Evolutionary conservation across 495 filamentous ascomycete species (phyloP).

Genomic region (Penicillium cosmopolitanum): DNA sequence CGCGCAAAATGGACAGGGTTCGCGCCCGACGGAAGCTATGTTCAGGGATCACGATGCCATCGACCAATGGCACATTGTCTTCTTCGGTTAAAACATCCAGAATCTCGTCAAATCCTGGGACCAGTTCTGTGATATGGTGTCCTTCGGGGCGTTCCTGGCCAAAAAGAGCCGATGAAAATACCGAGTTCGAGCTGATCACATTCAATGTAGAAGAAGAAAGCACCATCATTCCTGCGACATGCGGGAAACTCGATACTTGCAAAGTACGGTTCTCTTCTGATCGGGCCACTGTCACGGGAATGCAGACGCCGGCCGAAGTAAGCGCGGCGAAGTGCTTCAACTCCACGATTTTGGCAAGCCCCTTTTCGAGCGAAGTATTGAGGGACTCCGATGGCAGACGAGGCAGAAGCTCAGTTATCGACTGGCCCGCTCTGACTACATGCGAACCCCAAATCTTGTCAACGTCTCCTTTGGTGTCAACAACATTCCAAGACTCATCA

Average conservation of each 20-base stretch:
- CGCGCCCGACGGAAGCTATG: slow-evolving; percentile 91
- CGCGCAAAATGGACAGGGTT: slow-evolving; percentile 77
- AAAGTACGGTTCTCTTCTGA: slow-evolving; percentile 66
- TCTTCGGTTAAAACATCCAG: slow-evolving; percentile 81
- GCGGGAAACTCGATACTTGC: slow-evolving; percentile 88
- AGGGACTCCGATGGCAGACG: slow-evolving; percentile 75
- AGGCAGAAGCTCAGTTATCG: slow-evolving; percentile 77
- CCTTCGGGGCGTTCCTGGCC: slow-evolving; percentile 84
- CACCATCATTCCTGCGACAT: slow-evolving; percentile 96
- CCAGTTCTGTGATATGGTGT: slow-evolving; percentile 72
- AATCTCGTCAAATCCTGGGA: slow-evolving; percentile 85
- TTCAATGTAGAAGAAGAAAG: slow-evolving; percentile 72
- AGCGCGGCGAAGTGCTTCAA: slow-evolving; percentile 80
- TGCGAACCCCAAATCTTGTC: slow-evolving; percentile 81
- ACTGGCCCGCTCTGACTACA: slow-evolving; percentile 63
- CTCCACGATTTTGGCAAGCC: slow-evolving; percentile 69
- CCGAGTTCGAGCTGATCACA: slow-evolving; percentile 91
- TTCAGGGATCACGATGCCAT: slow-evolving; percentile 97
- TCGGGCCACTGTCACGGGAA: slow-evolving; percentile 77
- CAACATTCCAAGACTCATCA: slow-evolving; percentile 73
- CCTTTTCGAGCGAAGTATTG: slow-evolving; percentile 61
- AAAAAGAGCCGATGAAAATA: slow-evolving; percentile 90
- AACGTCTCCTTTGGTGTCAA: slow-evolving; percentile 66
- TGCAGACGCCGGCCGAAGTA: slow-evolving; percentile 70
- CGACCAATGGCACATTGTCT: slow-evolving; percentile 77